Conservation (phyloP, 441 rosid species). For the Geranium incanum region DNA sequence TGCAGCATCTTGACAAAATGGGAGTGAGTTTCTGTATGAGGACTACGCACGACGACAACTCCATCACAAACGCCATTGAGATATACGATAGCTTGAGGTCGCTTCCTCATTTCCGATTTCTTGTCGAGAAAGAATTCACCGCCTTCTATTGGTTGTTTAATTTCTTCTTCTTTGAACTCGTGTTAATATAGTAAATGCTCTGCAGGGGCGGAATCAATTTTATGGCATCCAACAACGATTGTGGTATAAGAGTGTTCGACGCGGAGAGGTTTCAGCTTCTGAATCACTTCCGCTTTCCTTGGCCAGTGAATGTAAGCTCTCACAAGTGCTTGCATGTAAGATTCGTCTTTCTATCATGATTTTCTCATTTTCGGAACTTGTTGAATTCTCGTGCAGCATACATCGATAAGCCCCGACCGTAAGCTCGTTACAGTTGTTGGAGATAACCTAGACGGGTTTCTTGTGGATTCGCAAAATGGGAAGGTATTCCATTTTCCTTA, state of each 20-base stretch:
- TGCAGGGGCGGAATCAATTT: conserved; percentile 30
- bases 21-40: conserved; percentile 30
- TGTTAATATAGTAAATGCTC: neutral
- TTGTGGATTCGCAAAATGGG: conserved; percentile 35
- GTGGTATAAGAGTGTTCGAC: conserved; percentile 26
- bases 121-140: neutral
- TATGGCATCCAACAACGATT: conserved; percentile 30
- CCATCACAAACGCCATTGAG: conserved; percentile 30
- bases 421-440: conserved; percentile 31
- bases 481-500: conserved; percentile 23
- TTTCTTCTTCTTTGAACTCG: neutral
- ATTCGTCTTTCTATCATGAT: too few species aligned
- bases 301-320: conserved; percentile 34
- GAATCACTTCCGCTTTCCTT: conserved; percentile 26
- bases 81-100: conserved; percentile 35
- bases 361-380: neutral
- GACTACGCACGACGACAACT: conserved; percentile 25
- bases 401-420: conserved; percentile 35
- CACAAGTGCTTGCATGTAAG: neutral
- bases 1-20: conserved; percentile 25
- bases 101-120: neutral
- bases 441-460: conserved; percentile 32
- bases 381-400: conserved; percentile 30
- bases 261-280: conserved; percentile 28
- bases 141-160: neutral